Evolutionary conservation across 768 basidiomycete species (phyloP).

Genomic region (Boletellus sp.): DNA sequence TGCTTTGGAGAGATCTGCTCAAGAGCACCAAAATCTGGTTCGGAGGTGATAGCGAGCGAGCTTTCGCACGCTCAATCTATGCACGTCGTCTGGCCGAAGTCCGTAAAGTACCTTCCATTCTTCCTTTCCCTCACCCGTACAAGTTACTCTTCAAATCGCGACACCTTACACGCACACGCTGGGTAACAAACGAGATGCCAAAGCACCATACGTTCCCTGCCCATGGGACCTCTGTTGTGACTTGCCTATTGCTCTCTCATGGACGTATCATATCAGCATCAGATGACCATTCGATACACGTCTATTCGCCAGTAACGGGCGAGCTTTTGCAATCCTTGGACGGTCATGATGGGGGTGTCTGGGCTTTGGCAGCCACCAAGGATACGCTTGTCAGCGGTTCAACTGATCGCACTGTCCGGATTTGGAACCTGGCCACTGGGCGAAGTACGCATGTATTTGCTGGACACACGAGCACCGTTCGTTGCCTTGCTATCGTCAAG

Average conservation of each 20-base stretch:
- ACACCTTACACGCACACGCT: conserved; percentile 72
- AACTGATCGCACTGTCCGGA: conserved; percentile 89
- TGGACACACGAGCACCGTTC: conserved; percentile 94
- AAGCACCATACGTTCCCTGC: conserved; percentile 82
- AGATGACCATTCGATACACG: conserved; percentile 94
- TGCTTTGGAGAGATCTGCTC: conserved; percentile 86
- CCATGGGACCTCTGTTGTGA: conserved; percentile 88
- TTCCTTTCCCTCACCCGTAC: conserved; percentile 80
- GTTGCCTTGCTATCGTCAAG: conserved; percentile 93
- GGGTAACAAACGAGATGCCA: conserved; percentile 70
- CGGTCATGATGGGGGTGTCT: conserved; percentile 95
- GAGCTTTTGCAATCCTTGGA: conserved; percentile 67
- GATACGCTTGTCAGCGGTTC: conserved; percentile 88
- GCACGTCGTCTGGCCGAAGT: conserved; percentile 50
- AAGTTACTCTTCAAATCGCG: conserved; percentile 93
- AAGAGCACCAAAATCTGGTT: conserved; percentile 86
- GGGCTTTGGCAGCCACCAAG: conserved; percentile 90
- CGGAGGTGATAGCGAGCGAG: conserved; percentile 77
- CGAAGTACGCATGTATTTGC: conserved; percentile 90
- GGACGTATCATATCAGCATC: conserved; percentile 96
- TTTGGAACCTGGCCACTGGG: conserved; percentile 82
- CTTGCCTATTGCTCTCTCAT: conserved; percentile 91
- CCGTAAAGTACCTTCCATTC: conserved; percentile 39
- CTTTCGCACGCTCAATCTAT: conserved; percentile 70
- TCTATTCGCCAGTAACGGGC: conserved; percentile 87